These are phyloP conservation scores for Cordyceps sp. DNA, from an alignment of 2,329 filamentous ascomycete species.

Conservation along the genomic window DNA sequence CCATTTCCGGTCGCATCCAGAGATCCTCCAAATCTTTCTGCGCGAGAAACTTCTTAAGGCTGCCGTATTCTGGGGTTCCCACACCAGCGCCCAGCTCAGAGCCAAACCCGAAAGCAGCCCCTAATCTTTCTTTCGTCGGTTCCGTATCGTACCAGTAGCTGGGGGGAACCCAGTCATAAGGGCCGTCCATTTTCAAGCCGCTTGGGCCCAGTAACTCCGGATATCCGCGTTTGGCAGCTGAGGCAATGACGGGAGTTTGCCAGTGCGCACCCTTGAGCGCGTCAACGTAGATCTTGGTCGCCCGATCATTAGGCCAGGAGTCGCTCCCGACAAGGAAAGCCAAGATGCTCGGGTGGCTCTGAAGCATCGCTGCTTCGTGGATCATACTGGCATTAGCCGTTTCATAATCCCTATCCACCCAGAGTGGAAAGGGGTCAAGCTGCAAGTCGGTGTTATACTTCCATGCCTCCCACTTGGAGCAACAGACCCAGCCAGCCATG, in stretches of 20 bases:
- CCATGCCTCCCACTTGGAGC: slow-evolving; percentile 53
- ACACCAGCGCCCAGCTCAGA: slow-evolving; percentile 46
- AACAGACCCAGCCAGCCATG: slow-evolving; percentile 48
- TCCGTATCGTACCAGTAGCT: slow-evolving; percentile 43
- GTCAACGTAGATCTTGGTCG: slow-evolving; percentile 33
- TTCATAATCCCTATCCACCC: slow-evolving; percentile 35
- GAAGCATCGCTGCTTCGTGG: slow-evolving; percentile 43
- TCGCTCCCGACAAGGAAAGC: slow-evolving; percentile 44
- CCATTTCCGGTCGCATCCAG: slow-evolving; percentile 35
- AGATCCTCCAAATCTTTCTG: slow-evolving; percentile 32
- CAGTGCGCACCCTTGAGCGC: slow-evolving; percentile 34
- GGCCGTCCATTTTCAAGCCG: slow-evolving; percentile 50
- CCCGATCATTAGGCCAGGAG: slow-evolving; percentile 43
- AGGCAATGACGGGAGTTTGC: slow-evolving; percentile 38
- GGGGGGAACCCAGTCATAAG: slow-evolving; percentile 50
- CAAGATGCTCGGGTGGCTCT: slow-evolving; percentile 41
- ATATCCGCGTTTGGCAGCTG: slow-evolving; percentile 37
- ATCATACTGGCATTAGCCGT: slow-evolving; percentile 37
- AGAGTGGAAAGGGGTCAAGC: slow-evolving; percentile 19
- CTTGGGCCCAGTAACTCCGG: slow-evolving; percentile 33
- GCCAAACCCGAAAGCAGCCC: slow-evolving; percentile 46
- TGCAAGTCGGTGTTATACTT: slow-evolving; percentile 36
- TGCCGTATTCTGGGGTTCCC: slow-evolving; percentile 40
- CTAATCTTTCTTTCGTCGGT: slow-evolving; percentile 20
- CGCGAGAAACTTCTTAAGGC: slow-evolving; percentile 35